Evolutionary conservation across 805 yeast genomes (phyloP), one percentile per base, ranked within the genome.

Genomic region (Saturnispora zaruensis): DNA sequence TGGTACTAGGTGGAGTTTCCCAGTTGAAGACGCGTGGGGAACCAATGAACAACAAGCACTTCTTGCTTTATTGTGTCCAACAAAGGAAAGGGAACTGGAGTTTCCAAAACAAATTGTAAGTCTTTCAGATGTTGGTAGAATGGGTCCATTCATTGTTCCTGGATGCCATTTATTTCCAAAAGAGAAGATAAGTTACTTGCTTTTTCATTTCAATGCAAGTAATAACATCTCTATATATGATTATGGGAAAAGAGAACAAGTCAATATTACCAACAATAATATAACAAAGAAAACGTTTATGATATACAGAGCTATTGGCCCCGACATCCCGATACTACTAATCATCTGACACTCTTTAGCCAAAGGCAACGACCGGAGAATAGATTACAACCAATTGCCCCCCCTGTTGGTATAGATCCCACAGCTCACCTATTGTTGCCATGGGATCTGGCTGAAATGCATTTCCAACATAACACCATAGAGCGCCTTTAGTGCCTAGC

Each of bases 341-440:
- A 21, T 13, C 43, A 26, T 14, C 37, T 36, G 6, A 23, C 1
- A 5, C n/a, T 5, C 7, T 20, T 14, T 3, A 74, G 0, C 78
- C 76, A 60, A 74, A 74, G 0, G 79, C 79, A 23, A 72, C 73
- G 8, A 67, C 67, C 13, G 69, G 66, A 48, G 77, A 74, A 43
- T 74, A 74, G n/a, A 71, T 66, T 3, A 74, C 66, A 2, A 71
- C 64, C n/a, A 74, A 56, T 45, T 72, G 76, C 13, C 45, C 41
- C 64, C 66, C 42, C 66, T 68, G 5, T 59, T 61, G 5, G 64
- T 66, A 53, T 68, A 72, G 26, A 59, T 57, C 43, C 60, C 63
- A 36, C 21, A 48, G 30, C 16, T 42, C 41, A 50, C 59, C 69
- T 28, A 73, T 53, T 41, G 67, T 67, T 1, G 72, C 72, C 21